Evolutionary conservation across 2,329 filamentous ascomycete genomes (phyloP), one percentile per base, ranked within the genome.

Genomic region (Calcarisporium arbuscula): DNA sequence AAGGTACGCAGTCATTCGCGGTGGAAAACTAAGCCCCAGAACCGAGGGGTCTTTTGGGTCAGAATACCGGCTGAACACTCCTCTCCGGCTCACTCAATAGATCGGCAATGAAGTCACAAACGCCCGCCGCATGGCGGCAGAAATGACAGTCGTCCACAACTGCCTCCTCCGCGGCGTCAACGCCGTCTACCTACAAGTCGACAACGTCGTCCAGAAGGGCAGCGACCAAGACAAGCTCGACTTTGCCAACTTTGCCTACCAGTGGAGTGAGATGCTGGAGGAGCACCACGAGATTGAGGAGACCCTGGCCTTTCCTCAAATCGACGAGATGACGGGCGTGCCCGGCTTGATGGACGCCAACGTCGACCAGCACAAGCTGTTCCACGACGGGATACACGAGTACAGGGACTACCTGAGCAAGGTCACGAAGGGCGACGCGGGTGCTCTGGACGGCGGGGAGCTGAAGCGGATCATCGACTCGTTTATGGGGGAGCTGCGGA

Each of bases 211-310:
- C 5, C 17, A 39, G 7, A 40, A 29, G 4, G 51, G 50, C 4
- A 50, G 43, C 3, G 34, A 45, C 8, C 45, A 56, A 17, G 60
- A 67, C 30, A 49, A 53, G n/a, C 30, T 44, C 5, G 43, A 50
- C 21, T 61, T 64, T 38, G 41, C 49, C 10, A 42, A 51, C 20
- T 65, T 58, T 39, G 52, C 54, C 1, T 25, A 42, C 9, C 44
- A 49, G 11, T 65, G 63, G 51, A 36, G 50, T 19, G 42, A 36
- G 3, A 41, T 58, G 12, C 19, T 67, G 3, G 40, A 58, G 21
- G 43, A 55, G 10, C 66, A 69, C 39, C 64, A 69, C 38, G 34
- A 50, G 1, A 35, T 42, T 0, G 64, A 68, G 39, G 65, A 68
- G 33, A 42, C 39, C 3, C 23, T 41, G 17, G 49, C 64, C 26